phyloP scores from a whole-genome alignment of 169 alveolate genomes.

The Plasmodium fragile region DNA sequence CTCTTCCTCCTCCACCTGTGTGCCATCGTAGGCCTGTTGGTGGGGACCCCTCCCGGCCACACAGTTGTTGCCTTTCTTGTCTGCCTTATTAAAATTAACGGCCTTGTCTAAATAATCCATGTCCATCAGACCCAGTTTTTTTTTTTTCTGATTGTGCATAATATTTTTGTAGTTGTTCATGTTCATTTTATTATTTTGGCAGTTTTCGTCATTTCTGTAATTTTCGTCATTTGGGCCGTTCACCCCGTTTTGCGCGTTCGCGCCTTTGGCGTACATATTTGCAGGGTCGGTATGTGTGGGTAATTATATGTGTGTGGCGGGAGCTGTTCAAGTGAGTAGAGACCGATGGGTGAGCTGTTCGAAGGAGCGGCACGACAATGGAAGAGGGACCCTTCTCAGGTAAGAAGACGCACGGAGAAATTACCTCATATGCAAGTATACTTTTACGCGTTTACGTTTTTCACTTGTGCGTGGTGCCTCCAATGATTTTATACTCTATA shows the following conservation, averaged over 20 bases:
- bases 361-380: not conserved
- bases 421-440: not conserved
- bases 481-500: not conserved
- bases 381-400: not conserved
- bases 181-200: slow-evolving; percentile 43
- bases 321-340: not conserved
- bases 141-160: slow-evolving; percentile 38
- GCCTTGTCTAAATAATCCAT: slow-evolving; percentile 18
- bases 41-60: not conserved
- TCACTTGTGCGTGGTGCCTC: not conserved
- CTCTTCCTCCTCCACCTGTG: not conserved
- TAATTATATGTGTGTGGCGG: no score
- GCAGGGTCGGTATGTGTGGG: not conserved
- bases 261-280: slow-evolving; percentile 30
- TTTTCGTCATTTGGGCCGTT: not conserved
- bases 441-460: not conserved
- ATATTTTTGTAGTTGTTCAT: slow-evolving; percentile 44
- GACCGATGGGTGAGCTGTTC: not conserved
- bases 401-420: not conserved
- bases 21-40: not conserved
- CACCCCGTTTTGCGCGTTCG: not conserved
- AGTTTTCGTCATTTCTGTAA: slow-evolving; percentile 17
- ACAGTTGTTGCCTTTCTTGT: not conserved
- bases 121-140: slow-evolving; percentile 11
- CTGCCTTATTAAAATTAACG: not conserved